phyloP scores from a whole-genome alignment of 108 stramenopile genomes.

The Nitzschia sp. region DNA sequence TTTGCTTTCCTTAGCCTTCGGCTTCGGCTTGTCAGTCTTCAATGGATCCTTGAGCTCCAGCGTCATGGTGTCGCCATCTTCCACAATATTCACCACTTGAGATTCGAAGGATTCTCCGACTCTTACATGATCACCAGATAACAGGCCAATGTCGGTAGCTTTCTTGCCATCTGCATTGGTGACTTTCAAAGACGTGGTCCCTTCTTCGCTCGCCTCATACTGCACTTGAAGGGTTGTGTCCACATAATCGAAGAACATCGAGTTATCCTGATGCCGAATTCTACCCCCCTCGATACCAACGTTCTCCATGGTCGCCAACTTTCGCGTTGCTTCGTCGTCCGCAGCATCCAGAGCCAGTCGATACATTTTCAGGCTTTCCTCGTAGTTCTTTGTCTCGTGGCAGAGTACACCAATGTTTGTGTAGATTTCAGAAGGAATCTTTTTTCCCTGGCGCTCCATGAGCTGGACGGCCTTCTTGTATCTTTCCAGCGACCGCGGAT shows the following conservation, averaged over 20 bases:
- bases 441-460: slow-evolving; percentile 56
- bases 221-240: slow-evolving; percentile 10
- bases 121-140: slow-evolving; percentile 40
- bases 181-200: background rate
- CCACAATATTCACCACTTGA: slow-evolving; percentile 21
- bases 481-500: slow-evolving; percentile 59
- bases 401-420: slow-evolving; percentile 84
- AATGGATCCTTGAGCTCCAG: slow-evolving; percentile 44
- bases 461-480: slow-evolving; percentile 79
- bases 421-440: slow-evolving; percentile 59
- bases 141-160: slow-evolving; percentile 10
- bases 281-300: slow-evolving; percentile 39
- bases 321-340: slow-evolving; percentile 36
- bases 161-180: slow-evolving; percentile 7
- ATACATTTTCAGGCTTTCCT: slow-evolving; percentile 68
- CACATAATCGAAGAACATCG: slow-evolving; percentile 68
- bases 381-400: slow-evolving; percentile 77
- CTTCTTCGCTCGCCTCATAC: slow-evolving; percentile 15
- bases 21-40: slow-evolving; percentile 21
- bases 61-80: slow-evolving; percentile 25
- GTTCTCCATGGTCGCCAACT: slow-evolving; percentile 36
- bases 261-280: slow-evolving; percentile 63
- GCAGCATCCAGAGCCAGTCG: slow-evolving; percentile 53
- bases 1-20: background rate
- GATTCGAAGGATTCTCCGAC: slow-evolving; percentile 41